Evolutionary conservation across 176 grass and related monocot species (phyloP).

Genomic region (Avena eriantha): DNA sequence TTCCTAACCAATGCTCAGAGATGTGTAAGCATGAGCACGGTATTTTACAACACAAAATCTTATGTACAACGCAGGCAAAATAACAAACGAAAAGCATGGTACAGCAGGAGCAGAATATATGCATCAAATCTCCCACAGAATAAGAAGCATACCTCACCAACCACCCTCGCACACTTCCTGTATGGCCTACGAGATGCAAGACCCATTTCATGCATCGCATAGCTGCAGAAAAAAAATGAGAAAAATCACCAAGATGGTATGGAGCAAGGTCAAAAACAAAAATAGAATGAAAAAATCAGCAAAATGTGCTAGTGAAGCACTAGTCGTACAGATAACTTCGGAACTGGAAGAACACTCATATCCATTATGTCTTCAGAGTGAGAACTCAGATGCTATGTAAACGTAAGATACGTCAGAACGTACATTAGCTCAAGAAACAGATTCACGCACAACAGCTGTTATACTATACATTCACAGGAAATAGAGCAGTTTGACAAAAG

Average conservation of each 20-base stretch:
- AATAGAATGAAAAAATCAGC: background rate
- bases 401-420: background rate
- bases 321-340: constrained; percentile 5
- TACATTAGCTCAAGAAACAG: constrained; percentile 31
- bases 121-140: constrained; percentile 12
- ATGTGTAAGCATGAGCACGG: background rate
- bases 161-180: constrained; percentile 95
- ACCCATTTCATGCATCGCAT: constrained; percentile 96
- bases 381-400: constrained; percentile 3
- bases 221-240: constrained; percentile 55
- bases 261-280: constrained; percentile 27
- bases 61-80: constrained; percentile 3
- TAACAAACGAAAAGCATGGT: background rate
- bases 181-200: constrained; percentile 92
- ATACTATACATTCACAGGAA: background rate
- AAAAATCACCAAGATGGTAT: constrained; percentile 33
- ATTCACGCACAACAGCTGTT: constrained; percentile 5
- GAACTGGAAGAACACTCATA: background rate
- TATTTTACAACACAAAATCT: background rate
- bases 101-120: constrained; percentile 8
- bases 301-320: constrained; percentile 24
- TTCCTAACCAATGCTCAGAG: background rate
- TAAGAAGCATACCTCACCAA: constrained; percentile 79
- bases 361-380: background rate
- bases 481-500: background rate